phyloP scores from a whole-genome alignment of 331 rosid species.

The Malus hybrid region DNA sequence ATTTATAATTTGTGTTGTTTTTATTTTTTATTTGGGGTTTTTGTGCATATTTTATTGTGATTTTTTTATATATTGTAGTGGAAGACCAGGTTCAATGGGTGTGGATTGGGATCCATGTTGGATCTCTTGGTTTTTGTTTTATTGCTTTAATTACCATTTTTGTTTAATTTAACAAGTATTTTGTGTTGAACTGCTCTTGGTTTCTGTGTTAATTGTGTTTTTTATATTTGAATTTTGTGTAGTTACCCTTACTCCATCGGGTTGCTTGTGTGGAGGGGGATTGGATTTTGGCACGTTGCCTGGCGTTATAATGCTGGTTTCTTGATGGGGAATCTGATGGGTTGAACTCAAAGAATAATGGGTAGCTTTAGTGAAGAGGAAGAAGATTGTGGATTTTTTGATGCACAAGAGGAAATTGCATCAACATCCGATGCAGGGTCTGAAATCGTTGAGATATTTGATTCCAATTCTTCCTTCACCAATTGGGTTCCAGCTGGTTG shows the following conservation, averaged over 20 bases:
- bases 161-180: constrained; percentile 30
- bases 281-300: constrained; percentile 36
- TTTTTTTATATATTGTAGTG: constrained; percentile 12
- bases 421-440: constrained; percentile 39
- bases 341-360: constrained; percentile 68
- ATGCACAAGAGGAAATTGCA: constrained; percentile 70
- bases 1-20: constrained; percentile 17
- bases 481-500: constrained; percentile 23
- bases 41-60: constrained; percentile 11
- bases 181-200: constrained; percentile 48
- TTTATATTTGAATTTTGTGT: constrained; percentile 6
- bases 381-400: constrained; percentile 65
- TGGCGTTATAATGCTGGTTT: constrained; percentile 48
- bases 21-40: constrained; percentile 7
- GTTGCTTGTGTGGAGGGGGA: constrained; percentile 41
- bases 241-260: constrained; percentile 30
- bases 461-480: constrained; percentile 13
- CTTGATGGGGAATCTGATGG: constrained; percentile 72
- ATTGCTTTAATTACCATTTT: constrained; percentile 22
- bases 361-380: constrained; percentile 71
- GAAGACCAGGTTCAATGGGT: constrained; percentile 62
- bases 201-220: constrained; percentile 31
- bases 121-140: constrained; percentile 61
- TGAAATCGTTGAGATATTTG: constrained; percentile 24
- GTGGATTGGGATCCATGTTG: constrained; percentile 90